Base-by-base conservation (phyloP, 495 filamentous ascomycete genomes). In the Oleoguttula mirabilis region DNA sequence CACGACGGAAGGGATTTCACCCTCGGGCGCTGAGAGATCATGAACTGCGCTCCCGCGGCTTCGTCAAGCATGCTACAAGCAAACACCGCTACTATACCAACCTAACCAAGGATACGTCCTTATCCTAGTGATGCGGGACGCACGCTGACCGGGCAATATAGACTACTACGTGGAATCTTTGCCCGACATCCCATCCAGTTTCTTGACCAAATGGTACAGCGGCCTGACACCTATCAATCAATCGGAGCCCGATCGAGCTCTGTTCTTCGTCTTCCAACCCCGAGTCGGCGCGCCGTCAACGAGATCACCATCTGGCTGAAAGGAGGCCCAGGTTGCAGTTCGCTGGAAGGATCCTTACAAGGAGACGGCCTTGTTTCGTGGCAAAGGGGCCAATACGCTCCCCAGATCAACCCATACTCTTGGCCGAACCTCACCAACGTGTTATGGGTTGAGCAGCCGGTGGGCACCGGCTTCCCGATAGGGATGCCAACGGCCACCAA, bases 291-390 rank as follows among this genome's bases (percentile, higher is more conserved):
- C n/a, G n/a, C n/a, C n/a, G n/a, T n/a, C n/a, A n/a, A 84, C 35
- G 80, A 85, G 53, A 76, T 84, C 39, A 65, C 73, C n/a, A 79
- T 85, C 50, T 85, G 79, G 68, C 60, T 50, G 39, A 48, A 52
- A 39, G 63, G 64, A 15, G 56, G 56, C 11, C 69, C 71, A 4
- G 80, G 79, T 7, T 85, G 78, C 59, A 79, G 68, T 32, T 82
- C 72, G 1, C 63, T 88, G 3, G 70, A 75, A 43, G 81, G 80
- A 8, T 56, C 87, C 0, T 55, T 88, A 0, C 78, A 83, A 36
- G 80, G 86, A 48, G 80, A 85, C 48, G 81, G 84, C 0, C 82
- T 82, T 0, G 77, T 88, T 51, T 56, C 77, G 0, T 88, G 83
- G 83, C 70, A 80, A 50, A 65, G 68, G 7, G 81, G 81, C 21